Conservation (phyloP, 148 eudicot species). For the Rhododendron simsii region DNA sequence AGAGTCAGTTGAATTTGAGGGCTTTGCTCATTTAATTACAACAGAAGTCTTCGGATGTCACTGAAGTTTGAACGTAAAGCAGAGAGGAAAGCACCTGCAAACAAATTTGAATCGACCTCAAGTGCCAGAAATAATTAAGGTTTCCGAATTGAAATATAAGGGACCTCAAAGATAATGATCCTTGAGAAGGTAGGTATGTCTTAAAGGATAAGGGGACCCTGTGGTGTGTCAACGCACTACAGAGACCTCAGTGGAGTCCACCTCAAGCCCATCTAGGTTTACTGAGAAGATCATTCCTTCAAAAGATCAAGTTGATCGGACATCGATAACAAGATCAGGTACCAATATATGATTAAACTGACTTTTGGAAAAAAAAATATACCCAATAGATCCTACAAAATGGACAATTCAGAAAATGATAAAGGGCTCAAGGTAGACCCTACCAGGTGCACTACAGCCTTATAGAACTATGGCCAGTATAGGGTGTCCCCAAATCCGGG, state of each 20-base stretch:
- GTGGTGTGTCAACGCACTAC: background rate
- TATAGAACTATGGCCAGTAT: background rate
- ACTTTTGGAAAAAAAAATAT: background rate
- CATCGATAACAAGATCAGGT: background rate
- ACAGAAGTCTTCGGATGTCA: slow-evolving; percentile 2
- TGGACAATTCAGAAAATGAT: background rate
- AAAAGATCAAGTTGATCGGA: background rate
- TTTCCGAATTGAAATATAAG: background rate
- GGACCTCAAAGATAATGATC: background rate
- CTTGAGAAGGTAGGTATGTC: background rate
- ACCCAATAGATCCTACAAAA: background rate
- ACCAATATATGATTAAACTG: background rate
- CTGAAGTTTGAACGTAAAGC: background rate
- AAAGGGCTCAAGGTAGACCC: background rate
- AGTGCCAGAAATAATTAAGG: background rate
- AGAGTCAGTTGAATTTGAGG: background rate
- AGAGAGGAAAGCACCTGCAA: background rate
- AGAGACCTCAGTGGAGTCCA: background rate
- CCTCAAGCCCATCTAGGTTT: background rate
- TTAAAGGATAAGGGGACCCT: background rate
- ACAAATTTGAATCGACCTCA: background rate
- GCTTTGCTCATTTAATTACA: background rate
- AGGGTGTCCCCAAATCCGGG: background rate
- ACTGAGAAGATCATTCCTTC: background rate
- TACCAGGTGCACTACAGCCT: background rate